Evolutionary conservation across 352 stramenopile species (phyloP), one percentile per base, ranked within the genome.

Genomic region (Phytopythium ostracodes): DNA sequence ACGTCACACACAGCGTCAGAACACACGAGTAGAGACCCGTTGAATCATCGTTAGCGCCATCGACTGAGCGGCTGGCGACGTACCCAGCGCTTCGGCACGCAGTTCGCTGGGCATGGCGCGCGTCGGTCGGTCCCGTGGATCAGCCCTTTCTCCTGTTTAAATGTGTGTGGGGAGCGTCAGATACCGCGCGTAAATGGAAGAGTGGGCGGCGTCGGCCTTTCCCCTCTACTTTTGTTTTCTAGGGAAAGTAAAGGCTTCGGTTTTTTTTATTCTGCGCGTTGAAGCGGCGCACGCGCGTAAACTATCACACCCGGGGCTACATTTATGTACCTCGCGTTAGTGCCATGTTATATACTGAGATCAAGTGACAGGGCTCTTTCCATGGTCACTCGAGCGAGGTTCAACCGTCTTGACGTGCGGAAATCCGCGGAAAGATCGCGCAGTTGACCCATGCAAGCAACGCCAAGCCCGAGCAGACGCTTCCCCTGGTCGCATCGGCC

Each of bases 101-200:
- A 51, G 22, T 17, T 51, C 44, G 44, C n/a, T 51, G n/a, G 44
- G 44, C 44, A 51, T 51, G 44, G 44, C n/a, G 44, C 42, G 42
- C 42, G 42, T 49, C 42, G 4, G 20, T 3, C 40, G 40, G 7
- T 25, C 42, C n/a, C 44, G 10, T 31, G 2, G 38, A 22, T 27
- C 22, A 2, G 22, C 22, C 42, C 15, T 14, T 38, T 38, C 33
- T 10, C 33, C 10, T 33, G 29, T 33, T 33, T 7, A 33, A 33
- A 33, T 33, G 29, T 33, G 7, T 38, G 33, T n/a, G n/a, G n/a
- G 33, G 33, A 2, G 7, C 10, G 33, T 11, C 33, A 10, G 33
- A 38, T 38, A 4, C 33, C 33, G 33, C 33, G 33, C 33, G 33
- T 5, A 11, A 10, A 14, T 14, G 33, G n/a, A 38, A 10, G 33